These are phyloP conservation scores for Setaria viridis DNA, from an alignment of 202 grass and related monocot species.

Conservation along the genomic window DNA sequence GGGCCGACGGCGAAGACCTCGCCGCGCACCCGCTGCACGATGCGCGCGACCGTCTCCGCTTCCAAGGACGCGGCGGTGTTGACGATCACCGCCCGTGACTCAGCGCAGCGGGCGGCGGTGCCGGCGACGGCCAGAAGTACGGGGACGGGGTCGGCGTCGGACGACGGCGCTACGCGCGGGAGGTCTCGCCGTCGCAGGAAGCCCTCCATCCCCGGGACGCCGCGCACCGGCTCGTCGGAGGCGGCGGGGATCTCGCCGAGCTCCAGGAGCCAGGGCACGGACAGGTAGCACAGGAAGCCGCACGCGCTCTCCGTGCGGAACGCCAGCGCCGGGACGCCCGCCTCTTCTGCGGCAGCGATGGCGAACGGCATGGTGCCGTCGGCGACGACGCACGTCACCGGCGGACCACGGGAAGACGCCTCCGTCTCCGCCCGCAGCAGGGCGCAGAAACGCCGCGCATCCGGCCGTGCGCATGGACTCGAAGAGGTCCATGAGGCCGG, in stretches of 20 bases:
- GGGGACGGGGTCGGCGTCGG: neutral
- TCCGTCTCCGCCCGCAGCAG: too few species aligned
- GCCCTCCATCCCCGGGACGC: neutral
- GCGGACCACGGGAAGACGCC: neutral
- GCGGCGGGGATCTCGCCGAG: slow-evolving; percentile 53
- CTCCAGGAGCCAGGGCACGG: slow-evolving; percentile 50
- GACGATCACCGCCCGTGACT: neutral
- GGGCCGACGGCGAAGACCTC: neutral
- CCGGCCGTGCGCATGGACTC: neutral
- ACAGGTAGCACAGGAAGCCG: slow-evolving; percentile 42
- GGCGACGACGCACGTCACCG: slow-evolving; percentile 60
- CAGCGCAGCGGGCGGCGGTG: neutral
- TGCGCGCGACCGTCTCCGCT: neutral
- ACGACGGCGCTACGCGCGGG: neutral
- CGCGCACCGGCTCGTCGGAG: neutral
- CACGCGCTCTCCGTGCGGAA: slow-evolving; percentile 61
- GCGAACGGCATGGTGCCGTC: slow-evolving; percentile 48
- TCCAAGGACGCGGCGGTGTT: neutral
- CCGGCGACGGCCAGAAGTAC: neutral
- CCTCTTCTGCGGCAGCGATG: slow-evolving; percentile 46
- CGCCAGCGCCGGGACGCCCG: slow-evolving; percentile 54
- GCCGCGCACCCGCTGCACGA: neutral
- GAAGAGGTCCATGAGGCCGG: neutral
- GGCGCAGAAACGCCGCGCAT: neutral
- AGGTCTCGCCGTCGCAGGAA: slow-evolving; percentile 18